These are phyloP conservation scores for Saccharomycopsis oosterbeekiorum DNA, from an alignment of 805 yeast species.

Conservation along the genomic window DNA sequence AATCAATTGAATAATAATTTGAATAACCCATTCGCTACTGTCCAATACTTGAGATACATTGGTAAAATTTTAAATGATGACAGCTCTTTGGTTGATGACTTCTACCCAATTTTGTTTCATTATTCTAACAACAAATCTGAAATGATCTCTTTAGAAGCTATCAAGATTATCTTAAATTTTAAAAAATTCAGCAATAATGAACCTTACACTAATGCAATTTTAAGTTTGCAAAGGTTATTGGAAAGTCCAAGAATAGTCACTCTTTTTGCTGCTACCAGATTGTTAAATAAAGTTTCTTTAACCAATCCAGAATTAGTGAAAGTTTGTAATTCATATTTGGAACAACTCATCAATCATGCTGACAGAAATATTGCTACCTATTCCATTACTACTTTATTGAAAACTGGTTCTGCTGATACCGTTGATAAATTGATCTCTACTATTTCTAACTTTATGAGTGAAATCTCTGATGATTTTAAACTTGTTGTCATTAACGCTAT, in stretches of 20 bases:
- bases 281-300: constrained; percentile 77
- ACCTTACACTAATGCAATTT: constrained; percentile 60
- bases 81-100: constrained; percentile 39
- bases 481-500: constrained; percentile 92
- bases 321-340: constrained; percentile 76
- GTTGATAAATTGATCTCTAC: constrained; percentile 85
- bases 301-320: constrained; percentile 64
- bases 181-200: constrained; percentile 46
- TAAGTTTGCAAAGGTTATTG: constrained; percentile 64
- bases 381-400: constrained; percentile 91
- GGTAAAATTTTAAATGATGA: constrained; percentile 67
- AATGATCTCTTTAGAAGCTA: constrained; percentile 87
- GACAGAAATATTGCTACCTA: constrained; percentile 91
- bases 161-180: constrained; percentile 56
- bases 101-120: constrained; percentile 54
- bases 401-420: constrained; percentile 84
- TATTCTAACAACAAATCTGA: constrained; percentile 78
- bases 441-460: constrained; percentile 81
- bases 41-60: constrained; percentile 76
- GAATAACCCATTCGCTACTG: constrained; percentile 73
- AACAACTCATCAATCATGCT: constrained; percentile 74
- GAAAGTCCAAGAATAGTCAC: constrained; percentile 85
- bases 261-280: constrained; percentile 87
- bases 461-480: constrained; percentile 92
- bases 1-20: constrained; percentile 64